These are phyloP conservation scores for Tulasnella sp. DNA, from an alignment of 768 basidiomycete genomes.

Conservation along the genomic window DNA sequence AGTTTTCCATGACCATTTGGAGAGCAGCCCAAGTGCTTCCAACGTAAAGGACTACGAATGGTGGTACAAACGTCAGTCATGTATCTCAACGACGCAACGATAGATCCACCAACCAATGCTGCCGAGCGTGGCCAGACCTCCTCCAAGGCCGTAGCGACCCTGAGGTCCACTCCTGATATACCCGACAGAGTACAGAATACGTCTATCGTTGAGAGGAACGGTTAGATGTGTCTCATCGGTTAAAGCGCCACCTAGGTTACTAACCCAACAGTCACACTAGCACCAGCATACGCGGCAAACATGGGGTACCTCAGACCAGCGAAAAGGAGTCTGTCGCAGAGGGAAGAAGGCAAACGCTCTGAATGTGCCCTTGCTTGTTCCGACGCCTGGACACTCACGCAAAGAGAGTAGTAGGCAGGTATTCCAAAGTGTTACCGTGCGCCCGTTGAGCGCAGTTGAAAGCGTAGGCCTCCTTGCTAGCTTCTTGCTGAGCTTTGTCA, in stretches of 20 bases:
- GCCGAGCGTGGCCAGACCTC: background rate
- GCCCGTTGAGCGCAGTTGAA: conserved; percentile 28
- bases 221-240: background rate
- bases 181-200: conserved; percentile 19
- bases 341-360: background rate
- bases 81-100: background rate
- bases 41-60: background rate
- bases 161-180: conserved; percentile 7
- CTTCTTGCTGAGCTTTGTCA: conserved; percentile 21
- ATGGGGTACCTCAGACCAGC: conserved; percentile 24
- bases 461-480: background rate
- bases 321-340: background rate
- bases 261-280: background rate
- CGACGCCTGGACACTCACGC: background rate
- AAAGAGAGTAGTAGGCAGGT: background rate
- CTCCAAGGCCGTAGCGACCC: conserved; percentile 11
- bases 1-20: conserved; percentile 10
- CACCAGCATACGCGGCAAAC: conserved; percentile 3
- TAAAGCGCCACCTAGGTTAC: background rate
- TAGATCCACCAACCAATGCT: background rate
- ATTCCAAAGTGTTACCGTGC: conserved; percentile 26
- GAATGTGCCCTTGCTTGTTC: background rate
- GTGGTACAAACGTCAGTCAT: background rate
- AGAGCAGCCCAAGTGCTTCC: background rate
- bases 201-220: background rate